Evolutionary conservation across 108 stramenopile genomes (phyloP).

Genomic region (Fragilariopsis cylindrus): DNA sequence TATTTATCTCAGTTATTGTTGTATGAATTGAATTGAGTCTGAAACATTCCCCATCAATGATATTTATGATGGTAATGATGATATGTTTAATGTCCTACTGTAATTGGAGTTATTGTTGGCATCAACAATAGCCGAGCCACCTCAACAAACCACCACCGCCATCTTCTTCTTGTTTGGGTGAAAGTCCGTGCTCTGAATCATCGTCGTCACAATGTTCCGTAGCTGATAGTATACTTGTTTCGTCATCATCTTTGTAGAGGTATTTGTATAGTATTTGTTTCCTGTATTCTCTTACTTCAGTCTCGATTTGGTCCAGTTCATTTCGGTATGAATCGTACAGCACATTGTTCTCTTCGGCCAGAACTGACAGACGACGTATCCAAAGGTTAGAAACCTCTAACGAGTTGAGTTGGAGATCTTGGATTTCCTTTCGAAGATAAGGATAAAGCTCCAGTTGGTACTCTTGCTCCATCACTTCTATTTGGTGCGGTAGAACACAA

Average conservation of each 20-base stretch:
- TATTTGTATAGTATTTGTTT: background rate
- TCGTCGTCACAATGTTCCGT: background rate
- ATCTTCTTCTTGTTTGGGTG: background rate
- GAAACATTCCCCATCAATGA: too few species aligned
- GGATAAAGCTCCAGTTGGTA: background rate
- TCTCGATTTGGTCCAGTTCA: background rate
- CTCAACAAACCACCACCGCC: background rate
- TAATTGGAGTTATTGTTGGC: too few species aligned
- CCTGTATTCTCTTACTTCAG: background rate
- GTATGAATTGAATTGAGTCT: too few species aligned
- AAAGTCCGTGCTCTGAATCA: slow-evolving; percentile 2
- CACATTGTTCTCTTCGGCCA: slow-evolving; percentile 2
- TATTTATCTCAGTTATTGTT: too few species aligned
- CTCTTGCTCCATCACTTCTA: background rate
- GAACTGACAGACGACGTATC: slow-evolving; percentile 2
- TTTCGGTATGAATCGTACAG: slow-evolving; percentile 15
- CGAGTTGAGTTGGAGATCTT: background rate
- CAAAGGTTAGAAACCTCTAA: background rate
- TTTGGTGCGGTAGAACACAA: slow-evolving; percentile 11
- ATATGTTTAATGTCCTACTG: too few species aligned
- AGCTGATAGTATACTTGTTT: background rate
- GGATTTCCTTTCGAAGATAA: slow-evolving; percentile 8
- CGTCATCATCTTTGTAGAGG: background rate
- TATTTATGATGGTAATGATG: too few species aligned
- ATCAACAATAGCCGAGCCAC: too few species aligned